Base-by-base conservation (phyloP, 2,329 filamentous ascomycete species). In the Aspergillus pseudoglaucus region DNA sequence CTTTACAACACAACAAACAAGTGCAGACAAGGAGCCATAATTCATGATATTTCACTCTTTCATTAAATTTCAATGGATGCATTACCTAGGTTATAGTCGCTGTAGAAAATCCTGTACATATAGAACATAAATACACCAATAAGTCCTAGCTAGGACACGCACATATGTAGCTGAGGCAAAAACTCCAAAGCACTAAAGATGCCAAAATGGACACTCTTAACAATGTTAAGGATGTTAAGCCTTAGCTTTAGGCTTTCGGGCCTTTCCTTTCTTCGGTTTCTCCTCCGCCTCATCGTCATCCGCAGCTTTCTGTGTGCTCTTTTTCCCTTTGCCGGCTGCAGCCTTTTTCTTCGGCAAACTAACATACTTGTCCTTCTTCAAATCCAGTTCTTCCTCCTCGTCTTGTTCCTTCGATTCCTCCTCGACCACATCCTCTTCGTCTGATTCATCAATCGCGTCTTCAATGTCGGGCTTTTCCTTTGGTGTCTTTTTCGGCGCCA, bases 361-460 rank as follows among this genome's bases (percentile, higher is more conserved):
- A 65, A 97, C 90, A 62, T 95, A 96, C 69, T 96, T 97, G 70
- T 98, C 93, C 64, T 91, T 95, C 62, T 86, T 89, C 45, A 97
- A 67, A 64, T 95, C 89, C n/a, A 83, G 73, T 46, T 90, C 87
- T 10, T 88, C 85, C 0, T 87, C 85, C 3, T 88, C 86, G 0
- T 84, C 84, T 1, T 77, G 81, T 38, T 82, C 80, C 1, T 72
- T 79, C 3, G 74, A 66, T n/a, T 71, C 68, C 12, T 73, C 75
- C 42, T 75, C 71, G 1, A 81, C 70, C 23, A 75, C 72, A 30
- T 83, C 83, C n/a, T 77, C 84, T 17, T 84, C 81, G 41, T 95
- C 91, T 4, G 89, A 90, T 58, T 95, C 91, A 43, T 97, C 90
- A 46, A 98, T 85, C 2, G 90, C 93, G 69, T 98, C 93, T 70